Evolutionary conservation across 2,329 filamentous ascomycete genomes (phyloP).

Genomic region (Cladosporium halotolerans): DNA sequence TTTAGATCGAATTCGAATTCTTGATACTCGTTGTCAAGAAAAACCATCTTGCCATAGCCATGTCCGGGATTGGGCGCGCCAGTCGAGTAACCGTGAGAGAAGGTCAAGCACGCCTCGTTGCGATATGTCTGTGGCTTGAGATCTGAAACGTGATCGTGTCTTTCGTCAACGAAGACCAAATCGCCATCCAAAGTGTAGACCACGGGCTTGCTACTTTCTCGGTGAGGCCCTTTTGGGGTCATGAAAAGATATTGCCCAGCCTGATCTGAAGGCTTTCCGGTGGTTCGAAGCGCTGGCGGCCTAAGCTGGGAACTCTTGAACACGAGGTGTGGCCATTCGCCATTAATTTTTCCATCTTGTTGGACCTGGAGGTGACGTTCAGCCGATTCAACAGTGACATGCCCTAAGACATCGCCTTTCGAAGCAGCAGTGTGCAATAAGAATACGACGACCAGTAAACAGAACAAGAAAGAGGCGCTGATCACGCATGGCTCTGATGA

Average conservation of each 20-base stretch:
- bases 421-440: not conserved
- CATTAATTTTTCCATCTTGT: not conserved
- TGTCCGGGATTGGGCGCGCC: conserved; percentile 17
- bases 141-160: conserved; percentile 13
- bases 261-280: not conserved
- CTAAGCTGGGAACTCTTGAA: conserved; percentile 5
- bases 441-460: not conserved
- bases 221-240: conserved; percentile 15
- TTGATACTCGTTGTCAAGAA: conserved; percentile 19
- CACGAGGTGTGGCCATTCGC: not conserved
- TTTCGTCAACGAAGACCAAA: conserved; percentile 15
- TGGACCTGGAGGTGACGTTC: too few species aligned
- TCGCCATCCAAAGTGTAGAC: conserved; percentile 18
- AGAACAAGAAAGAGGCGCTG: not conserved
- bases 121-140: conserved; percentile 17
- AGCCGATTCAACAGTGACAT: too few species aligned
- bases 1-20: conserved; percentile 9
- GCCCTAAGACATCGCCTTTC: too few species aligned
- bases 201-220: conserved; percentile 5
- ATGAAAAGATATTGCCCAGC: conserved; percentile 16
- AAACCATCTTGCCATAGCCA: conserved; percentile 21
- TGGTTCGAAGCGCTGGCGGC: not conserved
- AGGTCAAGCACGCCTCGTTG: conserved; percentile 16
- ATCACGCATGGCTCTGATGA: not conserved
- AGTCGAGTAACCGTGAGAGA: conserved; percentile 18